Conservation (phyloP, 495 filamentous ascomycete genomes). For the Parathielavia hyrcaniae region DNA sequence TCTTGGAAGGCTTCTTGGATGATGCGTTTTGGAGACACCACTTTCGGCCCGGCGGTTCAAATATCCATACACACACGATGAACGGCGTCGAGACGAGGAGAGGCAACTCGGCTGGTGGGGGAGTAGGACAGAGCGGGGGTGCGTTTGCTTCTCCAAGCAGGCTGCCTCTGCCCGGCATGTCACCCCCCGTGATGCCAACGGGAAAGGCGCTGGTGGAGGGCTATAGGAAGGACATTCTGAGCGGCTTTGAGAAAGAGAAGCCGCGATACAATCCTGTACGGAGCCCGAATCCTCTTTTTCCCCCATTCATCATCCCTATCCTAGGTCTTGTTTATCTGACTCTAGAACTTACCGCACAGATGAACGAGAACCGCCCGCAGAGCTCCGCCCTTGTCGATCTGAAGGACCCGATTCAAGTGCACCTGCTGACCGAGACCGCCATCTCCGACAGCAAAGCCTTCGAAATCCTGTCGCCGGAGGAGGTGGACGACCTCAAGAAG, state of each 20-base stretch:
- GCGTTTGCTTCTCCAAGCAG: slow-evolving; percentile 14
- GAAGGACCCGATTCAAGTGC: slow-evolving; percentile 57
- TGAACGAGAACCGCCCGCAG: slow-evolving; percentile 36
- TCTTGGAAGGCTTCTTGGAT: slow-evolving; percentile 4
- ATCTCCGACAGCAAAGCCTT: slow-evolving; percentile 77
- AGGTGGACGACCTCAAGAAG: slow-evolving; percentile 86
- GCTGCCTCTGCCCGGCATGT: slow-evolving; percentile 11
- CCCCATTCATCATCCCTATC: neutral
- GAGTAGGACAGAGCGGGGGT: slow-evolving; percentile 2
- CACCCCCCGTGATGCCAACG: slow-evolving; percentile 26
- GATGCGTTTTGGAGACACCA: slow-evolving; percentile 12
- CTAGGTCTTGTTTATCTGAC: slow-evolving; percentile 7
- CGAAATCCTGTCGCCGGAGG: slow-evolving; percentile 81
- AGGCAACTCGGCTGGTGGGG: slow-evolving; percentile 11
- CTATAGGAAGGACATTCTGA: slow-evolving; percentile 42
- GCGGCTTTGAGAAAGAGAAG: slow-evolving; percentile 41
- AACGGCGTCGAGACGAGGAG: slow-evolving; percentile 19
- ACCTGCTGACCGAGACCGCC: slow-evolving; percentile 89
- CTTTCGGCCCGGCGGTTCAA: neutral
- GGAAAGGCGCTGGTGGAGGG: slow-evolving; percentile 41
- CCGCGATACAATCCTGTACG: slow-evolving; percentile 47
- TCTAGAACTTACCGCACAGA: slow-evolving; percentile 19
- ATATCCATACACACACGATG: slow-evolving; percentile 15
- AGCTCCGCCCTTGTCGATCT: slow-evolving; percentile 44
- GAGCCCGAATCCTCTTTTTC: neutral